Base-by-base conservation (phyloP, 805 yeast genomes). In the Starmerella bombi region DNA sequence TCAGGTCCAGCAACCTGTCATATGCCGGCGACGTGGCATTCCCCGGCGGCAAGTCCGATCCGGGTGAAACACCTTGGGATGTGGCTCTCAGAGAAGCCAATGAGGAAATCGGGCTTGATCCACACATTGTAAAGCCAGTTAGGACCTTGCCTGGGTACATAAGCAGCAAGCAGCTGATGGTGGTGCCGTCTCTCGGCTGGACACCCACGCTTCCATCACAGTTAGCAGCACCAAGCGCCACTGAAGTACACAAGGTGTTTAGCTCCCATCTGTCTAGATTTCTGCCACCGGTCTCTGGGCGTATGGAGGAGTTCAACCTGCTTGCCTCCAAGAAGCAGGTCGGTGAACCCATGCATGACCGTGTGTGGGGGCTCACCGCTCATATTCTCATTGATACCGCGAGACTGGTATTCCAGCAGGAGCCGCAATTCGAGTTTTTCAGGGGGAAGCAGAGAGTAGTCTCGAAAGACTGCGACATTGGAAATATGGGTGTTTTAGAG, bases 21-120 rank as follows among this genome's bases (percentile, higher is more conserved):
- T 86, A 85, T 61, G 80, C 91, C 0, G 95, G 96, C 4, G 94
- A 86, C 57, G 80, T 81, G 5, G 83, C 95, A 1, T 65, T 86
- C 7, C 97, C 97, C 3, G 97, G 97, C 2, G 97, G 96, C 7
- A 82, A 79, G 54, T 85, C 93, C 4, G 96, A 86, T 57, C 55
- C 50, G 32, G 51, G 25, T 5, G 63, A 70, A 16, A 84, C 83
- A 50, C 82, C 80, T 42, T 77, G 79, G 68, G 69, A 71, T 33
- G 77, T 79, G 30, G 79, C 94, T 0, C 65, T 93, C 43, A 64
- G 97, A 25, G 97, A 86, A 58, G 75, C 85, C 46, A 71, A 69
- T 41, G 97, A 86, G 56, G 97, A 86, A 56, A 81, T 86, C 37
- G 95, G 95, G 57, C 83, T 36, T 31, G 58, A 66, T 50, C 71